Evolutionary conservation across 208 protist species (phyloP), one percentile per base, ranked within the genome.

Genomic region (Crithidia thermophila): DNA sequence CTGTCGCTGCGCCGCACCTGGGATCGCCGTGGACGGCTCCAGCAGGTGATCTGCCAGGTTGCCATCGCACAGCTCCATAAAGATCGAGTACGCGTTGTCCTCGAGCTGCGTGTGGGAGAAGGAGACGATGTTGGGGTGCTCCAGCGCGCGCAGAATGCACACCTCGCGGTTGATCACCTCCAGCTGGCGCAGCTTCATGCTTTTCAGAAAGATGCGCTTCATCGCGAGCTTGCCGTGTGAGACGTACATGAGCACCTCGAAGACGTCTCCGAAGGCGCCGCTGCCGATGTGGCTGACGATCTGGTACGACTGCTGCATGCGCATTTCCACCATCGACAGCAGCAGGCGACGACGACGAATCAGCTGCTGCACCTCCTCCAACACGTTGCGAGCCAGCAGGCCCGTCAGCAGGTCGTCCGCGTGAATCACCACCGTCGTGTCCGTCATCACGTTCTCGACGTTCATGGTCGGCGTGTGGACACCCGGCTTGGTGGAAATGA

Each of bases 41-140:
- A 70, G 52, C 0, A 91, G 57, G 30, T 76, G 42, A 27, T 88
- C 55, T 5, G 50, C 68, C 23, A 95, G 63, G 11, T 71, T 87
- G 27, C 71, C 71, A 28, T 93, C 80, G 42, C 85, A 85, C 28
- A 95, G 71, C 69, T 95, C 86, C 90, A 95, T 95, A 52, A 93
- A 95, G 47, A 95, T 91, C 28, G 63, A 81, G 50, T 83, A 88
- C 23, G 77, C 60, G 49, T 91, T 84, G 34, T 82, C 82, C 51
- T 93, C 85, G 21, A 89, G 61, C 23, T 67, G 58, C 1, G 81
- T 83, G 72, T 95, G 90, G 0, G 84, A 91, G 55, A 93, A 87
- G 23, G 66, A 79, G 28, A 95, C 80, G 37, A 93, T 79, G 70
- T 93, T 93, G 2, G 75, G 77, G 64, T 95, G 86, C 10, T 91